Base-by-base conservation (phyloP, 371 early-diverging fungal genomes). In the Mortierella sp. region DNA sequence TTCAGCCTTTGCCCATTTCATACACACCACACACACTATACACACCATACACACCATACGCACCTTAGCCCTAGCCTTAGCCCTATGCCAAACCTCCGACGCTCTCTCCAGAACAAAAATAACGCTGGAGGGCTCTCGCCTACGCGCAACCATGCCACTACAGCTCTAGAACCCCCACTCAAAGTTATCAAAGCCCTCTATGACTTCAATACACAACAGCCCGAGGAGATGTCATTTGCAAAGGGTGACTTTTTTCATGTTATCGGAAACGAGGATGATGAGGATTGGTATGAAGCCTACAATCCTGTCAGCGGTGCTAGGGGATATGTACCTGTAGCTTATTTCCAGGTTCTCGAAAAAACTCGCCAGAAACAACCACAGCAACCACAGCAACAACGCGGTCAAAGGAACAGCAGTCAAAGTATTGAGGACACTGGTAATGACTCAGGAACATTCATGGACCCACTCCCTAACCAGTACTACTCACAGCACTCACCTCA, bases 181-280 rank as follows among this genome's bases (percentile, higher is more conserved):
- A 95, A 94, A 77, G 94, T 97, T 72, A 93, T 97, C 84, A 94
- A 91, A 68, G 96, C 96, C 11, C 84, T 91, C 33, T 90, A 88
- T 71, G 91, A 92, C 85, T 96, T 95, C 75, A 83, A 86, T n/a
- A 91, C 94, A 8, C 84, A 88, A 66, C 87, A 85, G 47, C 84
- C 85, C 36, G 87, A 90, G 41, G 96, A 96, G 80, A 86, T 97
- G 8, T 91, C 94, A 21, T 97, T 96, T 77, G 70, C 84, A 53
- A 88, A 88, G 60, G 97, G 97, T 65, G 97, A 97, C 72, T 96
- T 96, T 78, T 96, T 96, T 86, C 95, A 94, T 83, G 97, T 97
- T n/a, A 88, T 92, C 36, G 94, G 92, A 52, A 89, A 92, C 82
- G 94, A 94, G 58, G 88, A 89, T 68, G 94, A 95, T 80, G 67